A percentile compares a stretch with the other conserved stretches of the same genome.
Conservation (phyloP, 768 basidiomycete species). For the Pulveroboletus sp. region DNA sequence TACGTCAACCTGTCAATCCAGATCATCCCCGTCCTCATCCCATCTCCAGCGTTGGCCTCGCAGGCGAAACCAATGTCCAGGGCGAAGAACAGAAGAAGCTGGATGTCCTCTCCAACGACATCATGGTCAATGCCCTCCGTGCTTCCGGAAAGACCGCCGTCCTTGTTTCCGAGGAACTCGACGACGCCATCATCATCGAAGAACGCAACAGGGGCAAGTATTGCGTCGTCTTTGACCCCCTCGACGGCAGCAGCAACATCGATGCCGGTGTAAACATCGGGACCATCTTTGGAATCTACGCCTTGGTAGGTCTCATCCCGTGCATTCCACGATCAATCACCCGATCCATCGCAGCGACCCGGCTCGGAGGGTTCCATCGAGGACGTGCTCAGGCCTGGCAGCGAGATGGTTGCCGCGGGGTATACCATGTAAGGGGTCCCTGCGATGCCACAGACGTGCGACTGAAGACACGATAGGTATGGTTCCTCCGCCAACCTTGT, state of each 20-base stretch:
- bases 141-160: constrained; percentile 97
- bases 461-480: constrained; percentile 47
- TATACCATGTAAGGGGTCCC: constrained; percentile 81
- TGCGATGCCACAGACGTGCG: neutral
- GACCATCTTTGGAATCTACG: constrained; percentile 97
- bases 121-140: constrained; percentile 96
- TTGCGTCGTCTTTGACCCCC: constrained; percentile 98
- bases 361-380: constrained; percentile 76
- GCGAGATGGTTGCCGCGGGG: constrained; percentile 96
- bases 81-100: constrained; percentile 99
- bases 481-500: constrained; percentile 97
- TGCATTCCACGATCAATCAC: neutral
- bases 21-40: neutral
- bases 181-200: constrained; percentile 89
- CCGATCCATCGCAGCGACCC: constrained; percentile 46
- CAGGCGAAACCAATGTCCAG: constrained; percentile 94
- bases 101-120: constrained; percentile 96
- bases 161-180: constrained; percentile 94
- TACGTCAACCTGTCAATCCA: constrained; percentile 42
- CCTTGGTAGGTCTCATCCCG: constrained; percentile 58
- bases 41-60: constrained; percentile 79
- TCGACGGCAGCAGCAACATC: constrained; percentile 96
- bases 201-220: constrained; percentile 79
- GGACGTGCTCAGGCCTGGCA: constrained; percentile 92
- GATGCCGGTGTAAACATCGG: constrained; percentile 98